These are phyloP conservation scores for Lachnellula cervina DNA, from an alignment of 2,329 filamentous ascomycete genomes.

Conservation along the genomic window DNA sequence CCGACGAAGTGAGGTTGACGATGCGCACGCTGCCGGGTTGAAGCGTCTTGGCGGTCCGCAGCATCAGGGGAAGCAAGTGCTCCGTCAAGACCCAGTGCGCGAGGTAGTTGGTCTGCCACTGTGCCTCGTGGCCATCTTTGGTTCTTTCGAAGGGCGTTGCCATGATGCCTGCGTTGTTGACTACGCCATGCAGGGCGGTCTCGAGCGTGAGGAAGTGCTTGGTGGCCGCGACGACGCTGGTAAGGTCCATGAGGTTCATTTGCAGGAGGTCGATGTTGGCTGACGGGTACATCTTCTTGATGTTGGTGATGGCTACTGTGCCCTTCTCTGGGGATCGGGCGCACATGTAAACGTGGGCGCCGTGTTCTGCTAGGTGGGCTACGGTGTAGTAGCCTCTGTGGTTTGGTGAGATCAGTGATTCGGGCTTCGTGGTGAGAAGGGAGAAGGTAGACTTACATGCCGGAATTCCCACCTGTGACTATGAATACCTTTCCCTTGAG, in stretches of 20 bases:
- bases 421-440: conserved; percentile 3
- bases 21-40: conserved; percentile 15
- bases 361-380: conserved; percentile 16
- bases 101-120: conserved; percentile 28
- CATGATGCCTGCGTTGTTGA: conserved; percentile 40
- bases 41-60: conserved; percentile 12
- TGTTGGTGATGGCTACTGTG: conserved; percentile 13
- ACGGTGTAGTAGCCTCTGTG: conserved; percentile 21
- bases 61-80: conserved; percentile 14
- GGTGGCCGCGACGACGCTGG: conserved; percentile 30
- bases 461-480: conserved; percentile 42
- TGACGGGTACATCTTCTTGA: conserved; percentile 9
- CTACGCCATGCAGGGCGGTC: conserved; percentile 34
- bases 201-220: conserved; percentile 12
- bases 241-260: conserved; percentile 34
- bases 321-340: conserved; percentile 14
- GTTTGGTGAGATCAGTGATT: conserved; percentile 13
- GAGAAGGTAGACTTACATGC: conserved; percentile 36
- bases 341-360: conserved; percentile 20
- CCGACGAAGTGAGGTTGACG: conserved; percentile 16
- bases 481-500: conserved; percentile 40
- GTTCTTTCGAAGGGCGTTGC: conserved; percentile 29
- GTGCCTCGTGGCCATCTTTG: conserved; percentile 35
- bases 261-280: conserved; percentile 25
- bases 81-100: conserved; percentile 21